A percentile compares a stretch with the other conserved stretches of the same genome.
These are phyloP conservation scores for Periconia sp. DNA, from an alignment of 2,329 filamentous ascomycete genomes.

Conservation along the genomic window DNA sequence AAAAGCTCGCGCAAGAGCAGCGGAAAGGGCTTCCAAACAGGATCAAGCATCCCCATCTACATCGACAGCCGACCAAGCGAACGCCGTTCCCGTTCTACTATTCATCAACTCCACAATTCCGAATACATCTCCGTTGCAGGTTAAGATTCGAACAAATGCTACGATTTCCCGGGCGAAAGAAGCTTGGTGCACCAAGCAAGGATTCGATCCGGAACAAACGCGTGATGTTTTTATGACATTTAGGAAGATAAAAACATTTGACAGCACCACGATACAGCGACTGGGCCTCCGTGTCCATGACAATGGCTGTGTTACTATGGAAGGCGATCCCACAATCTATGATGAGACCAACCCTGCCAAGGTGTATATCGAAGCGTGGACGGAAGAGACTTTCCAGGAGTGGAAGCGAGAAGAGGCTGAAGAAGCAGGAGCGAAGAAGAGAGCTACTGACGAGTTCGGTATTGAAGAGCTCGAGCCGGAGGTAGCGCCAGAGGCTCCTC, in stretches of 20 bases:
- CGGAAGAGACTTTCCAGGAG: constrained; percentile 65
- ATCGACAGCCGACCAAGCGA: constrained; percentile 10
- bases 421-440: constrained; percentile 34
- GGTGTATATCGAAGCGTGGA: constrained; percentile 81
- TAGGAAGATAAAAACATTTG: constrained; percentile 74
- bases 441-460: constrained; percentile 53
- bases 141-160: constrained; percentile 71
- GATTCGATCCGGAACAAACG: constrained; percentile 56
- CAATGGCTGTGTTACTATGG: constrained; percentile 45
- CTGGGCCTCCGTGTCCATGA: constrained; percentile 57
- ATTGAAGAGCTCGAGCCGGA: constrained; percentile 23
- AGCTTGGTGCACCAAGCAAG: constrained; percentile 72
- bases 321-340: constrained; percentile 56
- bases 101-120: constrained; percentile 72
- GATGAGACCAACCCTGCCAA: constrained; percentile 57
- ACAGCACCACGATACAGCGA: constrained; percentile 65
- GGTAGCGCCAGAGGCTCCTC: constrained; percentile 24
- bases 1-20: constrained; percentile 30
- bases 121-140: constrained; percentile 64
- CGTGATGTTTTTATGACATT: constrained; percentile 77
- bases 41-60: constrained; percentile 4
- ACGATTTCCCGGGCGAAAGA: constrained; percentile 69
- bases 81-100: constrained; percentile 59
- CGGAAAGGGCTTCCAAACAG: constrained; percentile 18
- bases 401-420: constrained; percentile 50